phyloP scores from a whole-genome alignment of 2,329 filamentous ascomycete genomes.

The Ceratocystis albifundus region DNA sequence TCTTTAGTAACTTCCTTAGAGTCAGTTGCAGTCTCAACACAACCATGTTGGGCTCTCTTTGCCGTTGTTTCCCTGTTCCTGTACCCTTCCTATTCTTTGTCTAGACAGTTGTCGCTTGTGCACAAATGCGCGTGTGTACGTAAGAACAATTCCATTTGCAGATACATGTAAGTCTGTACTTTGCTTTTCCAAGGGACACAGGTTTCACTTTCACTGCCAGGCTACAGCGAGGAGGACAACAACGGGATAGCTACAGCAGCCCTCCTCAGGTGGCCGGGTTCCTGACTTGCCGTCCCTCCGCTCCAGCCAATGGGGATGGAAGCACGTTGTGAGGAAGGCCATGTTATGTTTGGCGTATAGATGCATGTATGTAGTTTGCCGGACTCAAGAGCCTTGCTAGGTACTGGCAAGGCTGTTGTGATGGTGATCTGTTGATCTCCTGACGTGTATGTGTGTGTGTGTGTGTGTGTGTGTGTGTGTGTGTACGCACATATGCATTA shows the following conservation, averaged over 20 bases:
- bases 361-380: not conserved
- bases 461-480: not conserved
- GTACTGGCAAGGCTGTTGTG: too few species aligned
- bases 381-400: not conserved
- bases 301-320: not conserved
- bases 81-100: not conserved
- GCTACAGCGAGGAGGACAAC: not conserved
- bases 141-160: too few species aligned
- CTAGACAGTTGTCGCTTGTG: too few species aligned
- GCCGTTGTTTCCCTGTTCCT: not conserved
- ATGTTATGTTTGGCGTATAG: too few species aligned
- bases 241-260: not conserved
- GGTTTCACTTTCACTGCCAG: not conserved
- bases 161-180: not conserved
- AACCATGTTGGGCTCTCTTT: not conserved
- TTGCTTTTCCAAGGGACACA: not conserved
- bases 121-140: too few species aligned
- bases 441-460: not conserved
- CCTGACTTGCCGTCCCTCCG: not conserved
- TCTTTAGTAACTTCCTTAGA: not conserved
- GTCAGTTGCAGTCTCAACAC: not conserved
- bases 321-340: not conserved
- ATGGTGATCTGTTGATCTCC: too few species aligned
- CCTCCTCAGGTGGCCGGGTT: not conserved
- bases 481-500: not conserved